phyloP scores from a whole-genome alignment of 75 land plant species.

The Gnetum montanum region DNA sequence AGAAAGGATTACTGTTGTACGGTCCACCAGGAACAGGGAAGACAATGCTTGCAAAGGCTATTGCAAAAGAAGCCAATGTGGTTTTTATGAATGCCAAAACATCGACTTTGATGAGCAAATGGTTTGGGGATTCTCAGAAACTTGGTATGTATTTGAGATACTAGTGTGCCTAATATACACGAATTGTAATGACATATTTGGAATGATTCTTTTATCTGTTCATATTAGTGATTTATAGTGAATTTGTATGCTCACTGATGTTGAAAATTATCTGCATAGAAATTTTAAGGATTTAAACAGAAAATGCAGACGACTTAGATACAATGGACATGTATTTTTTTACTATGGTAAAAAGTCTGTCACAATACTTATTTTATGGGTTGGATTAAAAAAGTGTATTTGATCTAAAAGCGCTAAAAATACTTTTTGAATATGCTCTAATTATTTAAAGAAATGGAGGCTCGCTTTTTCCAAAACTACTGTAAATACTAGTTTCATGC shows the following conservation, averaged over 20 bases:
- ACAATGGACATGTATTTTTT: no score
- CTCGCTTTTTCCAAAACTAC: no score
- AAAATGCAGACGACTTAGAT: no score
- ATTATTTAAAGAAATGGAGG: no score
- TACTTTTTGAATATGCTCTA: no score
- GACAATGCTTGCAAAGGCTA: conserved; percentile 91
- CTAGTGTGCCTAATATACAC: background rate
- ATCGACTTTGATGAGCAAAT: conserved; percentile 95
- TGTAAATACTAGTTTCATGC: no score
- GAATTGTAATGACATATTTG: no score
- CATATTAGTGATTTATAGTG: background rate
- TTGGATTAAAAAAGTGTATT: no score
- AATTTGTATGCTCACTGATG: background rate
- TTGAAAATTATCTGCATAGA: background rate
- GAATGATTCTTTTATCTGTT: background rate
- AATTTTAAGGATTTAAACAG: no score
- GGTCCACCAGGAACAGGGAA: conserved; percentile 99
- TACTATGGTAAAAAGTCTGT: no score
- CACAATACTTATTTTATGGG: no score
- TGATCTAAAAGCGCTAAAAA: no score
- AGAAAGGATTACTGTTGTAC: conserved; percentile 84
- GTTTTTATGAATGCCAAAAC: conserved; percentile 94
- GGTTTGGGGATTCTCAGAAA: conserved; percentile 99
- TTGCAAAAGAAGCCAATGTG: conserved; percentile 80
- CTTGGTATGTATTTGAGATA: conserved; percentile 63